A percentile compares a stretch with the other conserved stretches of the same genome.
Evolutionary conservation across 768 basidiomycete species (phyloP).

Genomic region (Boletus fagicola): DNA sequence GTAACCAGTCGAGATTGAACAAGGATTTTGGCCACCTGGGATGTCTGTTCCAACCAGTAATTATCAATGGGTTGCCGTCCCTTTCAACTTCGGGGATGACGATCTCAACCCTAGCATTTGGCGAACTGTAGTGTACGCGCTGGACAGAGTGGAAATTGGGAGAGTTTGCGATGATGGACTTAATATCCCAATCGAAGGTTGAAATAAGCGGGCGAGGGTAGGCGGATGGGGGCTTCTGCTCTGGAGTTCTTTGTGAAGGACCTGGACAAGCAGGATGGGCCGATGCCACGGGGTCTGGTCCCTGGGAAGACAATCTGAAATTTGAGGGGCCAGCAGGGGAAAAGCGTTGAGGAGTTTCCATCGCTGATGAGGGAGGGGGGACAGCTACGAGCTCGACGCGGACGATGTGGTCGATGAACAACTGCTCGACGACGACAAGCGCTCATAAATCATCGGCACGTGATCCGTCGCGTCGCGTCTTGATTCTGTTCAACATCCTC

Average conservation of each 20-base stretch:
- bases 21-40: conserved; percentile 51
- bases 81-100: conserved; percentile 47
- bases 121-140: conserved; percentile 35
- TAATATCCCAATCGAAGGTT: conserved; percentile 52
- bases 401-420: not conserved
- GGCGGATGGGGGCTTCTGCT: not conserved
- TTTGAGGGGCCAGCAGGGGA: not conserved
- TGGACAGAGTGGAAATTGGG: conserved; percentile 43
- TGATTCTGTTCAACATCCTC: not conserved
- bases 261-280: not conserved
- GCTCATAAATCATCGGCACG: conserved; percentile 8
- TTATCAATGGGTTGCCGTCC: conserved; percentile 58
- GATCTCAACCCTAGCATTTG: conserved; percentile 27
- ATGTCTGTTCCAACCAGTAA: conserved; percentile 58
- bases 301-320: conserved; percentile 9
- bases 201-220: conserved; percentile 30
- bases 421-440: not conserved
- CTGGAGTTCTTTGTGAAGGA: not conserved
- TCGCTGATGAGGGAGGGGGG: not conserved
- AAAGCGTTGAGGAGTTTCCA: not conserved
- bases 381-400: not conserved
- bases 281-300: not conserved
- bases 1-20: conserved; percentile 59
- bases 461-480: conserved; percentile 22
- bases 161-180: conserved; percentile 37